Evolutionary conservation across 768 basidiomycete species (phyloP).

Genomic region (Strobilomyces echinocephalus): DNA sequence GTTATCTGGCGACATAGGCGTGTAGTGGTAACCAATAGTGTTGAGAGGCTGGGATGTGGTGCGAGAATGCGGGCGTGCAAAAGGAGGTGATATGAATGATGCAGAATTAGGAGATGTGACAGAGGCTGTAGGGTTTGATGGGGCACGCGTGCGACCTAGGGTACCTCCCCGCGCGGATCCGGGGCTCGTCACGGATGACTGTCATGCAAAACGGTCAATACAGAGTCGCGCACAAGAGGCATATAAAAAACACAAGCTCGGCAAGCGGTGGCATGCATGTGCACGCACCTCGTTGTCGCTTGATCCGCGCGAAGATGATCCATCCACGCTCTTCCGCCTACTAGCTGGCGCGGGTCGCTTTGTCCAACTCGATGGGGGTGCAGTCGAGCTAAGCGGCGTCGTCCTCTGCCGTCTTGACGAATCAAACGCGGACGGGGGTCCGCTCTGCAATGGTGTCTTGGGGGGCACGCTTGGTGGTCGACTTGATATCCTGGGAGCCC

Average conservation of each 20-base stretch:
- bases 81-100: constrained; percentile 39
- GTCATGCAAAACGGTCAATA: constrained; percentile 6
- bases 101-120: constrained; percentile 39
- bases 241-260: not conserved
- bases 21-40: constrained; percentile 39
- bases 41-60: constrained; percentile 44
- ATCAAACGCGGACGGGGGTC: constrained; percentile 59
- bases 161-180: constrained; percentile 41
- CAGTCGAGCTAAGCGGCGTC: constrained; percentile 51
- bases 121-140: constrained; percentile 62
- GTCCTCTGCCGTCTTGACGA: constrained; percentile 64
- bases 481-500: constrained; percentile 40
- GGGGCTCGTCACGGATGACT: constrained; percentile 38
- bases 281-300: constrained; percentile 73
- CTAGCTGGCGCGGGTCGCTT: constrained; percentile 63
- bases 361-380: constrained; percentile 77
- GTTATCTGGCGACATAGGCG: constrained; percentile 23
- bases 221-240: not conserved
- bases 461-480: constrained; percentile 59
- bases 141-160: constrained; percentile 52
- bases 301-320: constrained; percentile 36
- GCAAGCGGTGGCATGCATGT: not conserved
- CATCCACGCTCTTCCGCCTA: constrained; percentile 70
- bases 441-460: constrained; percentile 39
- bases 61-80: constrained; percentile 65